phyloP scores from a whole-genome alignment of 2,329 filamentous ascomycete species.

The Diaporthe longicolla region DNA sequence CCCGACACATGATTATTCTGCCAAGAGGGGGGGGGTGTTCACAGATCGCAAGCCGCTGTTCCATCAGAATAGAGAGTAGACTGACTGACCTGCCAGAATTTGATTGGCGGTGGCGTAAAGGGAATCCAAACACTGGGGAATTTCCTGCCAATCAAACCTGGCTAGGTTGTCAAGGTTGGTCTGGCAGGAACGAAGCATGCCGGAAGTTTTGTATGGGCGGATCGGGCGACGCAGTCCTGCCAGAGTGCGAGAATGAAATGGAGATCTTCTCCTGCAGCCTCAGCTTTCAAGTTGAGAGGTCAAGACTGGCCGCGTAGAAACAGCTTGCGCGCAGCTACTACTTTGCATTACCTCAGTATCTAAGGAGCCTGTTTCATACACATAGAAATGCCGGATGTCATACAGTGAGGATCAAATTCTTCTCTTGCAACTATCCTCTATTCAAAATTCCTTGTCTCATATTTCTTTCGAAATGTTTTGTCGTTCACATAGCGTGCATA shows the following conservation, averaged over 20 bases:
- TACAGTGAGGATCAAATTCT: no score
- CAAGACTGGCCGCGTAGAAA: neutral
- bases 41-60: no score
- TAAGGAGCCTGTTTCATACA: no score
- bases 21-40: no score
- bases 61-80: neutral
- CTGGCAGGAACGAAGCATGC: neutral
- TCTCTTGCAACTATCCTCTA: no score
- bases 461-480: no score
- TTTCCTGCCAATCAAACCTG: neutral
- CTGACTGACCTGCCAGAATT: neutral
- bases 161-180: neutral
- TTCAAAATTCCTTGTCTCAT: no score
- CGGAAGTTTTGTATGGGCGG: neutral
- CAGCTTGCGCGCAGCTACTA: neutral
- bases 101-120: conserved; percentile 21
- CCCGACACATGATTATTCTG: neutral
- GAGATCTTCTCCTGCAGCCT: neutral
- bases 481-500: no score
- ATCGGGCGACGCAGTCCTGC: neutral
- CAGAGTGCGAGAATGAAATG: conserved; percentile 1
- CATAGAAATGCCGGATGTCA: no score
- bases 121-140: neutral
- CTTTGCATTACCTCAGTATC: no score
- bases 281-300: neutral